Evolutionary conservation across 2,329 filamentous ascomycete species (phyloP).

Genomic region (Colletotrichum eleusines): DNA sequence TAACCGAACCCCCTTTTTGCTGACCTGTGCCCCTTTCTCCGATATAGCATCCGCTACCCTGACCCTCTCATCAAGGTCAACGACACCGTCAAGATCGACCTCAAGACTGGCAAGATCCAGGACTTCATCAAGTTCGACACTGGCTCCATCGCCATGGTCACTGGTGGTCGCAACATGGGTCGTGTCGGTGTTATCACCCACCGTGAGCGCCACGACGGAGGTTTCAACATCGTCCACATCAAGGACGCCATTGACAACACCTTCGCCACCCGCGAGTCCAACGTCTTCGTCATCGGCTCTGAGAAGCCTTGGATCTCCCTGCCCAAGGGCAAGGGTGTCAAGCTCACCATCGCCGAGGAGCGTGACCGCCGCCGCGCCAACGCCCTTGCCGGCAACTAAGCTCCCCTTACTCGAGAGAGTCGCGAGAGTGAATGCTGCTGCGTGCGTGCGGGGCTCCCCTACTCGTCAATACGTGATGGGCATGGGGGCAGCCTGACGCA

Average conservation of each 20-base stretch:
- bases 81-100: conserved; percentile 99
- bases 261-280: conserved; percentile 98
- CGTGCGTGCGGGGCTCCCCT: conserved; percentile 1
- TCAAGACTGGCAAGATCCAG: conserved; percentile 95
- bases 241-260: conserved; percentile 99
- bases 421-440: conserved; percentile 30
- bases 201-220: conserved; percentile 99
- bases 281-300: conserved; percentile 98
- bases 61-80: conserved; percentile 99
- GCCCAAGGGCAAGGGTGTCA: conserved; percentile 99
- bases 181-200: conserved; percentile 99
- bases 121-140: conserved; percentile 99
- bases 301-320: conserved; percentile 99
- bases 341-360: conserved; percentile 99
- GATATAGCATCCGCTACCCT: conserved; percentile 94
- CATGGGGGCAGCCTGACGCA: neutral
- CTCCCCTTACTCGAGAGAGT: conserved; percentile 33
- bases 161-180: conserved; percentile 99
- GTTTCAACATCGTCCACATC: conserved; percentile 99
- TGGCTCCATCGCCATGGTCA: conserved; percentile 97
- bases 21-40: conserved; percentile 50
- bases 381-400: conserved; percentile 64
- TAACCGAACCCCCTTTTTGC: conserved; percentile 48
- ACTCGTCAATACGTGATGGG: neutral
- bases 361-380: conserved; percentile 92